Conservation (phyloP, 257 asterid species). For the Salvia splendens region DNA sequence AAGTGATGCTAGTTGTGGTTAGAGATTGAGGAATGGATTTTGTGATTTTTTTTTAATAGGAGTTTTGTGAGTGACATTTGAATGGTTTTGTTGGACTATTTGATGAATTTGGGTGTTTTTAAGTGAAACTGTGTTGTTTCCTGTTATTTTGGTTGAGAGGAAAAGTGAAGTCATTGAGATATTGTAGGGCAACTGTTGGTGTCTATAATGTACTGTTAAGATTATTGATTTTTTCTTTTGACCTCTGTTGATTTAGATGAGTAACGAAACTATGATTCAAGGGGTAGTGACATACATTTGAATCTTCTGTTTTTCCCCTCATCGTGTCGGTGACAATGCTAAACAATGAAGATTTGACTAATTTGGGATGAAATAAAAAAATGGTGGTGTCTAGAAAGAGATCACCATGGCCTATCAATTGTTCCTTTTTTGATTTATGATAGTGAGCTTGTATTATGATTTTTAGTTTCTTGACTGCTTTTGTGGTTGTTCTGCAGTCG, state of each 20-base stretch:
- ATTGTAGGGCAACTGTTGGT: not conserved
- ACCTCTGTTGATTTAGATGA: not conserved
- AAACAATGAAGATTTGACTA: not conserved
- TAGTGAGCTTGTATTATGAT: not conserved
- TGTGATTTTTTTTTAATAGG: not conserved
- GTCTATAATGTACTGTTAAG: constrained; percentile 10
- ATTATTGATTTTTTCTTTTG: not conserved
- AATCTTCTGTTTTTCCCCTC: not conserved
- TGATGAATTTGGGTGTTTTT: not conserved
- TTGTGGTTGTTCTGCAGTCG: constrained; percentile 61
- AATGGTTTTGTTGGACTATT: constrained; percentile 6
- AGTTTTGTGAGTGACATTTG: constrained; percentile 5
- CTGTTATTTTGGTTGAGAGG: not conserved
- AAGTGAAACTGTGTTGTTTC: not conserved
- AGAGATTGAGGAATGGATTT: not conserved
- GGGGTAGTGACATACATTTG: not conserved
- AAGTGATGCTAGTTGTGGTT: constrained; percentile 1
- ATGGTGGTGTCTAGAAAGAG: not conserved
- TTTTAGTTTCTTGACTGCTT: constrained; percentile 13
- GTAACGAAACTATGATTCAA: not conserved
- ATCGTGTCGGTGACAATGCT: not conserved
- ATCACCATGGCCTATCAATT: not conserved
- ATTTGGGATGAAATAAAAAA: not conserved
- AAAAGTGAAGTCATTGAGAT: not conserved
- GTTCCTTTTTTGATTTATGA: not conserved